These are phyloP conservation scores for Zelonia costaricensis DNA, from an alignment of 208 protist species.

Conservation along the genomic window DNA sequence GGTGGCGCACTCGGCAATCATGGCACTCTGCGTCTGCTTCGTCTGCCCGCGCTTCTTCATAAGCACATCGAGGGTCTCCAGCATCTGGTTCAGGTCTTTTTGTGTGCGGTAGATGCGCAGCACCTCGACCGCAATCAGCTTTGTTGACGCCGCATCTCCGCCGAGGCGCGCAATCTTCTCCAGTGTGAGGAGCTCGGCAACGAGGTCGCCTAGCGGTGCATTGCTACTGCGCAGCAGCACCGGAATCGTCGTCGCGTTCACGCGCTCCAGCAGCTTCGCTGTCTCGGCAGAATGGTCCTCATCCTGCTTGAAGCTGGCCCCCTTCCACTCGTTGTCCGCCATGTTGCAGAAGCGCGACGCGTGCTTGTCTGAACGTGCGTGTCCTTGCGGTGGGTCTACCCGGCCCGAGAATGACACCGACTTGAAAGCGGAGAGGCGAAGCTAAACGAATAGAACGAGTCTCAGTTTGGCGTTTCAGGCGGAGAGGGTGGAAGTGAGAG, in stretches of 20 bases:
- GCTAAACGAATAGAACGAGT: no score
- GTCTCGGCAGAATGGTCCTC: conserved; percentile 82
- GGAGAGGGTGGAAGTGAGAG: no score
- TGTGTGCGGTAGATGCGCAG: conserved; percentile 88
- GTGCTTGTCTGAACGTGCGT: conserved; percentile 15
- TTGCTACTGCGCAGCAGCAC: conserved; percentile 71
- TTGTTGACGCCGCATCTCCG: conserved; percentile 70
- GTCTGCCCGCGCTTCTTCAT: conserved; percentile 95
- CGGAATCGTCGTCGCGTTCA: conserved; percentile 78
- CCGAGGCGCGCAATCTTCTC: conserved; percentile 92
- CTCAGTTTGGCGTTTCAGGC: no score
- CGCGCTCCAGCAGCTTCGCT: conserved; percentile 56
- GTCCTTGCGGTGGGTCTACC: neutral
- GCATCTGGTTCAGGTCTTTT: conserved; percentile 77
- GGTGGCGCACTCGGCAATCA: conserved; percentile 87
- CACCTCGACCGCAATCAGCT: conserved; percentile 85
- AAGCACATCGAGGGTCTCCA: conserved; percentile 85
- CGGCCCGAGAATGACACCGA: no score
- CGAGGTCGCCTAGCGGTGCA: conserved; percentile 62
- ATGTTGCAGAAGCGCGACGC: conserved; percentile 22
- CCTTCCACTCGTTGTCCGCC: conserved; percentile 83
- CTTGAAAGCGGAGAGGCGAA: no score
- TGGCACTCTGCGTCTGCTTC: conserved; percentile 91
- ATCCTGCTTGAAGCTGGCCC: conserved; percentile 87
- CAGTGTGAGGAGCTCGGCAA: conserved; percentile 84